phyloP scores from a whole-genome alignment of 1,284 basidiomycete genomes.

The Sporisorium iseilematis-ciliati region DNA sequence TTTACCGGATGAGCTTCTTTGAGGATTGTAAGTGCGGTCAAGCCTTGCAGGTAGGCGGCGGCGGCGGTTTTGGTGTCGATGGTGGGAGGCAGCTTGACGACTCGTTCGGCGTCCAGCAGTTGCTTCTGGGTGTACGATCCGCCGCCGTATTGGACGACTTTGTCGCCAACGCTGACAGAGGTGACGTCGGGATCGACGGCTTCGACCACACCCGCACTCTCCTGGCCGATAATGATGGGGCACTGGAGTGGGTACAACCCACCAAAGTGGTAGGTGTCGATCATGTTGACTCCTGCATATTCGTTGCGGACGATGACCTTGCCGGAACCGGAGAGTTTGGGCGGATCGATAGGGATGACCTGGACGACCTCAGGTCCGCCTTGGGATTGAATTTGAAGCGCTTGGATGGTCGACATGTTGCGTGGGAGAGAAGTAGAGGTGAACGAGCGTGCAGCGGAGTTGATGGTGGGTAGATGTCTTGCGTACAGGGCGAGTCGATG shows the following conservation, averaged over 20 bases:
- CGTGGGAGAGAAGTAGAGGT: constrained; percentile 66
- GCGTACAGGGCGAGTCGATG: constrained; percentile 14
- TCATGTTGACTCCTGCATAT: constrained; percentile 70
- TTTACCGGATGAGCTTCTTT: constrained; percentile 87
- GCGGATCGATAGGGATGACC: constrained; percentile 76
- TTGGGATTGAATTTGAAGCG: constrained; percentile 72
- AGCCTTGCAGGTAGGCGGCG: constrained; percentile 79
- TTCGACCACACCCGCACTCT: constrained; percentile 81
- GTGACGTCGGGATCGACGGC: constrained; percentile 72
- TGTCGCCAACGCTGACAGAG: constrained; percentile 75
- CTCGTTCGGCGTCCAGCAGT: constrained; percentile 76
- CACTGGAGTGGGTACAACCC: constrained; percentile 74
- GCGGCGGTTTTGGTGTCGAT: constrained; percentile 79
- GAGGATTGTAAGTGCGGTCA: constrained; percentile 84
- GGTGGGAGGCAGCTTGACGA: constrained; percentile 73
- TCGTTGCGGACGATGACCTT: constrained; percentile 84
- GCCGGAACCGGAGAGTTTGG: constrained; percentile 74
- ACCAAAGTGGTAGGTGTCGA: constrained; percentile 76
- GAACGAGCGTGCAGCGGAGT: neutral
- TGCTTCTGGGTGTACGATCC: constrained; percentile 81
- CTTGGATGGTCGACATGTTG: constrained; percentile 72
- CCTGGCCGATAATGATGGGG: constrained; percentile 83
- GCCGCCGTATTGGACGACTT: constrained; percentile 75
- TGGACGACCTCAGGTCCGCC: constrained; percentile 86
- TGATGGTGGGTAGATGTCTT: constrained; percentile 12